Conservation (phyloP, 805 yeast species). For the Ogataea ramenticola region DNA sequence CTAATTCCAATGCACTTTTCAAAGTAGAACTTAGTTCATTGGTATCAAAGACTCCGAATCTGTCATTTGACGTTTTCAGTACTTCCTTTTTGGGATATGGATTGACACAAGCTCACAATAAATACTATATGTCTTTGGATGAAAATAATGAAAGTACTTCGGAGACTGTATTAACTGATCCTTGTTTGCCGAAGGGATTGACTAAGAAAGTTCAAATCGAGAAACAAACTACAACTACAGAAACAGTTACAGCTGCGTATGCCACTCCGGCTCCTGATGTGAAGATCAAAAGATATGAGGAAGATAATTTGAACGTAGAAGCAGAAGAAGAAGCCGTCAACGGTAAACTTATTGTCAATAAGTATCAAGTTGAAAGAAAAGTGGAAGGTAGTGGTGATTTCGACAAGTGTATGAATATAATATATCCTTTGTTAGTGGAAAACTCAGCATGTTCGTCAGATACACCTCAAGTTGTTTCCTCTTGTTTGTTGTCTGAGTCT, state of each 20-base stretch:
- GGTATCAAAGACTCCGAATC: conserved; percentile 15
- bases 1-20: conserved; percentile 40
- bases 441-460: conserved; percentile 12
- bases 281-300: background rate
- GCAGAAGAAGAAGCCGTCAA: conserved; percentile 5
- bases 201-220: conserved; percentile 5
- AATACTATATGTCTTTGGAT: conserved; percentile 27
- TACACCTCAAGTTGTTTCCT: conserved; percentile 24
- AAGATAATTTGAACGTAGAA: conserved; percentile 5
- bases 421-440: conserved; percentile 36
- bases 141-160: conserved; percentile 9
- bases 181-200: conserved; percentile 49
- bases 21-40: conserved; percentile 34
- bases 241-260: conserved; percentile 1
- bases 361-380: conserved; percentile 3
- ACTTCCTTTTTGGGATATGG: conserved; percentile 58
- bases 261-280: background rate
- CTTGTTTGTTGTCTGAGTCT: conserved; percentile 45
- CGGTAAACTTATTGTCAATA: background rate
- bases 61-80: conserved; percentile 39
- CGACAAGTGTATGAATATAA: conserved; percentile 35
- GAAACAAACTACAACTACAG: background rate
- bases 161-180: conserved; percentile 30
- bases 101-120: conserved; percentile 44
- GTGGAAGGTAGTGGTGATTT: conserved; percentile 49